Percentiles rank a stretch among this genome's conserved stretches.
These are phyloP conservation scores for Coemansia sp. DNA, from an alignment of 192 early-diverging fungal genomes.

Conservation along the genomic window DNA sequence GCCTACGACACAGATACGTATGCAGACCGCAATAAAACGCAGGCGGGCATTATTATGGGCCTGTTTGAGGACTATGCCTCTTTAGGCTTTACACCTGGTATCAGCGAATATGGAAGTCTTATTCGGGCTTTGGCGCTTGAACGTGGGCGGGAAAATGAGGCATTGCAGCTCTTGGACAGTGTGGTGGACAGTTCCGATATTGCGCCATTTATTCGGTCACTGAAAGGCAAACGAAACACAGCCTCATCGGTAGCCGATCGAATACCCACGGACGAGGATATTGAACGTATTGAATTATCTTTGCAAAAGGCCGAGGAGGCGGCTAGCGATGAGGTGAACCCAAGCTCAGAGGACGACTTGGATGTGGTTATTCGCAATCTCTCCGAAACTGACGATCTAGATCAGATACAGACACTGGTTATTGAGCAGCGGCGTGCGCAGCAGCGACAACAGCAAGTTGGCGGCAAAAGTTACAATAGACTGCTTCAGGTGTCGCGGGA, in stretches of 20 bases:
- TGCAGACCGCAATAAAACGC: constrained; percentile 8
- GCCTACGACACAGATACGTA: constrained; percentile 12
- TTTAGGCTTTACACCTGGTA: constrained; percentile 25
- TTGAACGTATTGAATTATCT: constrained; percentile 33
- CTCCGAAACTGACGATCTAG: constrained; percentile 6
- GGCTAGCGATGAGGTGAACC: neutral
- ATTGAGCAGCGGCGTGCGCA: constrained; percentile 12
- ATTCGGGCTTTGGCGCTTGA: constrained; percentile 40
- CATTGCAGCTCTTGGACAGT: constrained; percentile 42
- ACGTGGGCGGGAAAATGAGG: constrained; percentile 36
- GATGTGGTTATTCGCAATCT: neutral
- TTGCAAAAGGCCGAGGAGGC: constrained; percentile 8
- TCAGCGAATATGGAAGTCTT: constrained; percentile 41
- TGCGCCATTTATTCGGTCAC: constrained; percentile 24
- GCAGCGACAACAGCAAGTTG: neutral
- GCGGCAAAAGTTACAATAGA: neutral
- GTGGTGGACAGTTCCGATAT: constrained; percentile 42
- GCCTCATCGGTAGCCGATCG: constrained; percentile 2
- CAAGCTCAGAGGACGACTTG: neutral
- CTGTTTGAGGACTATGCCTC: constrained; percentile 38
- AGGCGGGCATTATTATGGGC: constrained; percentile 20
- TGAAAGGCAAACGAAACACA: constrained; percentile 1
- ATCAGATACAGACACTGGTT: constrained; percentile 31
- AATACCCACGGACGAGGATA: constrained; percentile 46
- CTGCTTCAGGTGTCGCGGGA: constrained; percentile 24